Conservation (phyloP, 768 basidiomycete genomes). For the Sarcomyxa edulis region DNA sequence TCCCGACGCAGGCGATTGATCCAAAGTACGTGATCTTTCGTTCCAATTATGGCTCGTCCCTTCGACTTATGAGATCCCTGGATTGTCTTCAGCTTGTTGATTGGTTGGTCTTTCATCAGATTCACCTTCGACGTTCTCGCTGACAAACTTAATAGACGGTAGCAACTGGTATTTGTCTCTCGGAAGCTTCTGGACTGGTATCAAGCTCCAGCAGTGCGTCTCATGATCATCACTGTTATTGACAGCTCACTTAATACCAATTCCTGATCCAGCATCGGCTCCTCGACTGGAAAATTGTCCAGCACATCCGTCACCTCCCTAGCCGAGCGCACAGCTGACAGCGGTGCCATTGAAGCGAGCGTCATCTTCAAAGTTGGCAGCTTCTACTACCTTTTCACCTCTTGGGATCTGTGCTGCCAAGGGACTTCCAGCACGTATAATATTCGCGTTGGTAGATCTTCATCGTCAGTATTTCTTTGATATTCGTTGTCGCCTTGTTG, state of each 20-base stretch:
- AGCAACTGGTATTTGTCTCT: slow-evolving; percentile 44
- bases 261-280: slow-evolving; percentile 24
- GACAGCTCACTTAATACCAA: no score
- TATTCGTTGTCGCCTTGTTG: background rate
- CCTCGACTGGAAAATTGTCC: slow-evolving; percentile 36
- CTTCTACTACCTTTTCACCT: slow-evolving; percentile 52
- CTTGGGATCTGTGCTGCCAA: slow-evolving; percentile 49
- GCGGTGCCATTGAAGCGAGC: slow-evolving; percentile 46
- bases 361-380: slow-evolving; percentile 36
- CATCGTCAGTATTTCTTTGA: slow-evolving; percentile 22
- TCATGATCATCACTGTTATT: background rate
- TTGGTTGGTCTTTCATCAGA: slow-evolving; percentile 15
- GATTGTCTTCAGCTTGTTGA: slow-evolving; percentile 19
- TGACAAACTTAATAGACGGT: slow-evolving; percentile 19
- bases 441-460: slow-evolving; percentile 50
- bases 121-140: background rate
- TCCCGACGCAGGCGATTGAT: slow-evolving; percentile 38
- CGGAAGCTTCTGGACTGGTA: slow-evolving; percentile 55
- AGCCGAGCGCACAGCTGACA: slow-evolving; percentile 37
- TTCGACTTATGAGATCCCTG: slow-evolving; percentile 1
- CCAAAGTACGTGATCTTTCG: slow-evolving; percentile 33
- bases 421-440: slow-evolving; percentile 53
- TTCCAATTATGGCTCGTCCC: background rate
- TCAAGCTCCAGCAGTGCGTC: slow-evolving; percentile 31
- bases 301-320: slow-evolving; percentile 34